Base-by-base conservation (phyloP, 2,329 filamentous ascomycete species). In the Aspergillus phoenicis region DNA sequence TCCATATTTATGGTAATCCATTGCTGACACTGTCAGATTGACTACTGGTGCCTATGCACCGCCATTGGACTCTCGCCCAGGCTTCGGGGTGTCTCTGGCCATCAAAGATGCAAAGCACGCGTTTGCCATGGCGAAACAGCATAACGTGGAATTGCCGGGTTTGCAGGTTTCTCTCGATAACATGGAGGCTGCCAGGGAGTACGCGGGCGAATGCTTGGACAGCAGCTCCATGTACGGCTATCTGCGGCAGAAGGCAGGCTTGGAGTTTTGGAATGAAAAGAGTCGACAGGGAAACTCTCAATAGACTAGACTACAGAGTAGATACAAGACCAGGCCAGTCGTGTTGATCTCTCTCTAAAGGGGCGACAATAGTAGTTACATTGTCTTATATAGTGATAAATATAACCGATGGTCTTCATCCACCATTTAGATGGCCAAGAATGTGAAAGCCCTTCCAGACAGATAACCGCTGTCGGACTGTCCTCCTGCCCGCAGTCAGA, bases 31-130 rank as follows among this genome's bases (percentile, higher is more conserved):
- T 22, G 33, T 10, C 22, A 74, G 79, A 59, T 62, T 81, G 60
- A 81, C 79, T 15, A 76, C 75, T 1, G 79, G 79, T 15, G 75
- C 71, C 11, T 81, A 81, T 62, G 75, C 74, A 8, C 79, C 78
- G 0, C 68, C 75, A 1, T 61, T 76, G 28, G 67, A 71, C 51
- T 71, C 72, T 2, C 72, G 71, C 22, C 75, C 75, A 28, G 75
- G 75, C 8, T 77, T 77, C 36, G 72, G 73, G 13, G 74, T 77
- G 8, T 76, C 74, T 0, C 60, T 76, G 17, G 72, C 75, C 15
- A 77, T 77, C 61, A 77, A 77, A 56, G 75, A 77, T 62, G 74
- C 75, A 8, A 70, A 69, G 11, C 74, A 77, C 59, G 75, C 75
- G 1, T 65, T 74, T 58, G 56, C 66, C 2, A 75, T 77, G 61